These are phyloP conservation scores for Colletotrichum falcatum DNA, from an alignment of 2,329 filamentous ascomycete species.

Conservation along the genomic window DNA sequence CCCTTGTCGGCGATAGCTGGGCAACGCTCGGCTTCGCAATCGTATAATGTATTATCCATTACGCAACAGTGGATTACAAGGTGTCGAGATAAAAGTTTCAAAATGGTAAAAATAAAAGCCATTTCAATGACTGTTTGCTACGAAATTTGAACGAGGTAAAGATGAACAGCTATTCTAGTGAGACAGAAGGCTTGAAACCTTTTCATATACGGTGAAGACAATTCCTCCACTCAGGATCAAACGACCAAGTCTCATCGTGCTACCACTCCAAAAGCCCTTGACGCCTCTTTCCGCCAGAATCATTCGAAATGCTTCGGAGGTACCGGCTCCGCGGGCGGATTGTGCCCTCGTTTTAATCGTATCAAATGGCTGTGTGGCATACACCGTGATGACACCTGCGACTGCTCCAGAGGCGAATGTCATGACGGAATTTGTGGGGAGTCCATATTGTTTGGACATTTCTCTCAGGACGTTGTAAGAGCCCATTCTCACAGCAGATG, in stretches of 20 bases:
- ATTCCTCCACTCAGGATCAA: slow-evolving; percentile 76
- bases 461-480: slow-evolving; percentile 61
- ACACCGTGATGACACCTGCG: slow-evolving; percentile 70
- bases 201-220: slow-evolving; percentile 72
- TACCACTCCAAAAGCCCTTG: slow-evolving; percentile 74
- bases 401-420: slow-evolving; percentile 73
- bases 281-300: slow-evolving; percentile 69
- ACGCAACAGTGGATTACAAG: neutral
- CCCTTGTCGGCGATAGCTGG: too few species aligned
- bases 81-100: too few species aligned
- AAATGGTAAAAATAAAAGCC: too few species aligned
- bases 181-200: slow-evolving; percentile 60
- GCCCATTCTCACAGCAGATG: slow-evolving; percentile 61
- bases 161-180: neutral
- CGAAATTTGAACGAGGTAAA: neutral
- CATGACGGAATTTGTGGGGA: slow-evolving; percentile 45
- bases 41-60: too few species aligned
- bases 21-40: too few species aligned
- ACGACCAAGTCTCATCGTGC: slow-evolving; percentile 74
- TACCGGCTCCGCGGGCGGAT: slow-evolving; percentile 67
- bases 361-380: slow-evolving; percentile 71
- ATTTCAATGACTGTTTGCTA: too few species aligned
- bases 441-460: slow-evolving; percentile 38
- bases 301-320: slow-evolving; percentile 65
- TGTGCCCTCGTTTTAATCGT: slow-evolving; percentile 74